Base-by-base conservation (phyloP, 2,329 filamentous ascomycete species). In the Delphinella strobiligena region DNA sequence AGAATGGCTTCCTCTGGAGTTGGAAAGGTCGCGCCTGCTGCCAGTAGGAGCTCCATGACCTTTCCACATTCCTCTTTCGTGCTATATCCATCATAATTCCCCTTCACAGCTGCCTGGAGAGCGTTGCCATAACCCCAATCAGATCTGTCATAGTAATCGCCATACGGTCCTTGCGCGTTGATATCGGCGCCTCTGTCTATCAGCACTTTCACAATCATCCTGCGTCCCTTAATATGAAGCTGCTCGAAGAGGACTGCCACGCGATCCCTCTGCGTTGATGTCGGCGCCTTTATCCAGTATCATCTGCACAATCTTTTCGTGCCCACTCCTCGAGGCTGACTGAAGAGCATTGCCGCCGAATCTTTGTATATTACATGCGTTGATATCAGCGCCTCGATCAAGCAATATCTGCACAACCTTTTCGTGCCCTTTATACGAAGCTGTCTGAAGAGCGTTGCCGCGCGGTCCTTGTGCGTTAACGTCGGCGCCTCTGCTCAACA, bases 401-500 rank as follows among this genome's bases (percentile, higher is more conserved):
- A 55, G 37, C 3, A 54, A 45, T 11, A 47, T 38, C 29, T 47
- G 43, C 4, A 53, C 42, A 14, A 50, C 22, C 9, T 29, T 36
- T 7, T 36, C 17, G 11, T 44, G 34, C n/a, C 47, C 38, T 38
- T 24, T 16, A 27, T 17, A 12, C 19, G 38, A 40, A 18, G 49
- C 49, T 15, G 40, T 43, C 8, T 49, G 38, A 2, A 52, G 44
- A 30, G 49, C 49, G 19, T 18, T 47, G 27, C 41, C 41, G n/a
- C 36, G 30, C 2, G 4, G n/a, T 39, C 41, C 43, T 19, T 24
- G 40, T 19, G 34, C 27, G n/a, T n/a, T n/a, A n/a, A 53, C 44
- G 31, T 55, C 46, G 7, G 51, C 49, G 10, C 45, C 45, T 24
- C 45, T 49, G 19, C 42, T 39, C 3, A 55, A 34, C 2, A 54